Evolutionary conservation across 805 yeast species (phyloP), one percentile per base, ranked within the genome.

Genomic region (Metschnikowia noctiluminum): DNA sequence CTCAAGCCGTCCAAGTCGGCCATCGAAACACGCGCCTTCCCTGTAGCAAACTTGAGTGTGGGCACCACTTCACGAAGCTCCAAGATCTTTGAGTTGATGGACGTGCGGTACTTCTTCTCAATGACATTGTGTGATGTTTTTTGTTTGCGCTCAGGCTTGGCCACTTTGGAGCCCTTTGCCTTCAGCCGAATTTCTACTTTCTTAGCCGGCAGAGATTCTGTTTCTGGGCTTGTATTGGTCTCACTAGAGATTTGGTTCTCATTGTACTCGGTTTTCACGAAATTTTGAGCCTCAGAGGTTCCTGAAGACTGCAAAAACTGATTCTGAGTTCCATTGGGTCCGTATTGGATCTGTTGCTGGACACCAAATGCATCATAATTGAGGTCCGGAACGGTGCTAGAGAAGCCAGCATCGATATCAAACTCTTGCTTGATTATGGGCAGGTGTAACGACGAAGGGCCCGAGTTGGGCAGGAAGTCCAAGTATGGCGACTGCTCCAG

Each of bases 21-120:
- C 32, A 69, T 53, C 50, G 43, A 47, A 38, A 55, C 47, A 9
- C 43, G 39, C 3, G 42, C 40, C 15, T 45, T 49, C 40, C 80
- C 76, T 13, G 81, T 72, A 7, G 84, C 84, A 35, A 84, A 81
- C 56, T 88, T 74, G 45, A 88, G 71, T 2, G 94, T 69, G 3
- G 96, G 96, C 14, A 88, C 95, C 2, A 89, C 85, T 56, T 86
- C 86, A 60, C 89, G 73, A 31, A 87, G 74, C 39, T 83, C 85
- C 32, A 79, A 55, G 41, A 87, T 86, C 63, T 83, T 85, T 46
- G 84, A 73, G 59, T 86, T 87, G 55, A 87, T 85, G 60, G 87
- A 87, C 16, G 87, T 84, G 56, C 95, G 68, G 65, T 88, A 88
- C 60, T 85, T 83, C 67, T 87, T 87, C 62, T 88, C 95, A 56